Base-by-base conservation (phyloP, 345 rosid species). In the Nephelium lappaceum region DNA sequence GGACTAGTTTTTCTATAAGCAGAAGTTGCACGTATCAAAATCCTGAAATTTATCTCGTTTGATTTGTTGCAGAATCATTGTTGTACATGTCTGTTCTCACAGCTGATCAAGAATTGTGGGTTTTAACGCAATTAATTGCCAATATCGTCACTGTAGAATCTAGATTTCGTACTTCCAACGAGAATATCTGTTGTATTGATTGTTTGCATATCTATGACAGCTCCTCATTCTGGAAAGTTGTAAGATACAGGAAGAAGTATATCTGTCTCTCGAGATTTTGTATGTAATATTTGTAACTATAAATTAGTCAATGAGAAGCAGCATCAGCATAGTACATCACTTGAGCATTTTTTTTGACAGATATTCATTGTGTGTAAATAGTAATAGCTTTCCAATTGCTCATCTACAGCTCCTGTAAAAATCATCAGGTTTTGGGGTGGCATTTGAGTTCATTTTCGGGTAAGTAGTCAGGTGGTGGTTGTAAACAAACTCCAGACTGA, bases 231-330 rank as follows among this genome's bases (percentile, higher is more conserved):
- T 62, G 69, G 78, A 62, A 76, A 83, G 71, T 75, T 85, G 88
- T 86, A 23, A 60, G 16, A 23, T 60, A n/a, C 27, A 3, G 23
- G 64, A 3, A 60, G 64, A 60, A n/a, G 27, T 60, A 78, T 71
- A 81, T 75, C 67, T 60, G 66, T 62, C 73, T 65, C 79, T 42
- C 83, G 42, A 77, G 78, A 80, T 88, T 86, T 89, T 89, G 88
- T 80, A 86, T 74, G 87, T 82, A 84, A 85, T 84, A 72, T 68
- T 79, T 84, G 74, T 79, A 82, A 82, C 88, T 79, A 62, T 27
- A 55, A 78, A 74, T 72, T 80, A 78, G 84, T 78, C 51, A 87
- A 86, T 81, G 87, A 83, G 87, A 82, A 86, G 74, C 79, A 71
- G 80, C 81, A 61, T 69, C 43, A 61, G 84, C 71, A 38, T 47